A percentile compares a stretch with the other conserved stretches of the same genome.
Conservation (phyloP, 2,329 filamentous ascomycete genomes). For the Chaetomiaceae sp. region DNA sequence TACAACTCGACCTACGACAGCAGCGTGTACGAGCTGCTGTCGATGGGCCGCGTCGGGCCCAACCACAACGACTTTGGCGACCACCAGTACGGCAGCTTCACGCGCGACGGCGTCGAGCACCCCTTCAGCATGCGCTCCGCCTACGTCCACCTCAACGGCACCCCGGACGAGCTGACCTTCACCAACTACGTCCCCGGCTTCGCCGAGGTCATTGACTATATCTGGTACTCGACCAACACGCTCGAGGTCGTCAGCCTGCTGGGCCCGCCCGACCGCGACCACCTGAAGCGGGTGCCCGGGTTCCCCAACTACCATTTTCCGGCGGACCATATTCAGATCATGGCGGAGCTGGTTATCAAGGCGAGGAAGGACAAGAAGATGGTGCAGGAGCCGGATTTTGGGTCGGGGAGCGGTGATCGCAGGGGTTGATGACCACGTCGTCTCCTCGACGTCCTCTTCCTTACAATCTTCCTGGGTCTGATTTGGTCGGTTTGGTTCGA, state of each 20-base stretch:
- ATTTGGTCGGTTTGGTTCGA: slow-evolving; percentile 2
- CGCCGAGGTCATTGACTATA: slow-evolving; percentile 88
- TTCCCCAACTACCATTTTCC: slow-evolving; percentile 96
- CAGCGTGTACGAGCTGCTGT: slow-evolving; percentile 86
- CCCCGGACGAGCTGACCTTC: slow-evolving; percentile 80
- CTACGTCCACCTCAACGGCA: slow-evolving; percentile 76
- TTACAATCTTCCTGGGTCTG: neutral
- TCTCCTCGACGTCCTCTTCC: neutral
- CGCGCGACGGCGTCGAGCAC: slow-evolving; percentile 85
- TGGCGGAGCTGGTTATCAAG: slow-evolving; percentile 87
- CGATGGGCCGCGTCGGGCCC: slow-evolving; percentile 70
- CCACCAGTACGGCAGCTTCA: slow-evolving; percentile 90
- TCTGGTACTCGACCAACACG: slow-evolving; percentile 93
- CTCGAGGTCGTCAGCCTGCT: slow-evolving; percentile 79
- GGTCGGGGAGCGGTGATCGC: slow-evolving; percentile 32
- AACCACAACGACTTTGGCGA: slow-evolving; percentile 75
- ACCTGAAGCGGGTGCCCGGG: slow-evolving; percentile 80
- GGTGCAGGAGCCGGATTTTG: slow-evolving; percentile 59
- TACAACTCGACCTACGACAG: slow-evolving; percentile 89
- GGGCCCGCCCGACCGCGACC: slow-evolving; percentile 79
- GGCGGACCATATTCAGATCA: slow-evolving; percentile 84
- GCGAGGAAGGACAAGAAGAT: slow-evolving; percentile 76
- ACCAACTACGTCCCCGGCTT: slow-evolving; percentile 98
- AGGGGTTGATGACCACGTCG: slow-evolving; percentile 21
- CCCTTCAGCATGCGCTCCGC: slow-evolving; percentile 91